Conservation (phyloP, 2,329 filamentous ascomycete genomes). For the Myriosclerotinia duriaeana region DNA sequence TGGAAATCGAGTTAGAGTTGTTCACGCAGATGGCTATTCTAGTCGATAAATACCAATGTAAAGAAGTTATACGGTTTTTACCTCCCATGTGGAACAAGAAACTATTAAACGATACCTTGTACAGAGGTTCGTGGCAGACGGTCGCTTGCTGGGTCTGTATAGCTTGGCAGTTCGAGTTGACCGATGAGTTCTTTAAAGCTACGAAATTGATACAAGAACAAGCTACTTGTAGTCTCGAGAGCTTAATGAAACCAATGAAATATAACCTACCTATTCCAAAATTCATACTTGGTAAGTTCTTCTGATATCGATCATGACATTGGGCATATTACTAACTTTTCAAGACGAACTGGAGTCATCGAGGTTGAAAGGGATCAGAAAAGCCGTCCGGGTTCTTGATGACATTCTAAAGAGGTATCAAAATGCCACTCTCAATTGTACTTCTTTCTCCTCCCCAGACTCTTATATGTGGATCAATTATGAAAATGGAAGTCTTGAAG, state of each 20-base stretch:
- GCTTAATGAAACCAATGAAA: neutral
- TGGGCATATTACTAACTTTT: neutral
- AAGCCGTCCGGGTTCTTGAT: neutral
- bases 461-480: too few relatives aligned
- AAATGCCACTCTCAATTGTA: neutral
- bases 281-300: neutral
- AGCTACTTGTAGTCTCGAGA: neutral
- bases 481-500: neutral
- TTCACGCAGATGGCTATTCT: slow-evolving; percentile 1
- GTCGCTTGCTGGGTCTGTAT: neutral
- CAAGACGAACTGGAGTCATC: neutral
- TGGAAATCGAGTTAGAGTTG: neutral
- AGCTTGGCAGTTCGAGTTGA: neutral
- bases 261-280: neutral
- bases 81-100: neutral
- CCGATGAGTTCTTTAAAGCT: neutral
- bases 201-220: neutral
- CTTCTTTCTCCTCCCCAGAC: neutral
- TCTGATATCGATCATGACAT: too few relatives aligned
- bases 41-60: slow-evolving; percentile 8
- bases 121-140: neutral
- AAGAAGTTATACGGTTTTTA: neutral
- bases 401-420: neutral
- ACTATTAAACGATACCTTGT: neutral
- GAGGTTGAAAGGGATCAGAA: neutral